Evolutionary conservation across 495 filamentous ascomycete genomes (phyloP).

Genomic region (Lasiosphaeriaceae sp.): DNA sequence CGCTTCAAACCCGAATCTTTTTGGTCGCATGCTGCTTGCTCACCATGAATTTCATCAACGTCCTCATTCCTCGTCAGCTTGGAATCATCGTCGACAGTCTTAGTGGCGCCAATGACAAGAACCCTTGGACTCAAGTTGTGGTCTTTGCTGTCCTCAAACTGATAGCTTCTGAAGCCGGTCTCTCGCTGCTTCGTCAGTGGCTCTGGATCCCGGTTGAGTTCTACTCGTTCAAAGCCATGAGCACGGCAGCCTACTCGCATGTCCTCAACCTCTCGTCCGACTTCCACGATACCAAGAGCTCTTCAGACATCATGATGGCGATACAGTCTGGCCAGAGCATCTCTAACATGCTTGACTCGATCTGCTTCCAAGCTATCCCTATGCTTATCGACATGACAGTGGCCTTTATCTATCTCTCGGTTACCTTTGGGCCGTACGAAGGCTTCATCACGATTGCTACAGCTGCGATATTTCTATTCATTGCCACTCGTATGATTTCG

Average conservation of each 20-base stretch:
- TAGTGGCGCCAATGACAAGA: slow-evolving; percentile 30
- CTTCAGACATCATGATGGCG: slow-evolving; percentile 65
- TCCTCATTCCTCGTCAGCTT: slow-evolving; percentile 63
- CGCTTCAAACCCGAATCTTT: slow-evolving; percentile 52
- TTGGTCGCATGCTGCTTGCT: slow-evolving; percentile 61
- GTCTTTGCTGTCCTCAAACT: slow-evolving; percentile 54
- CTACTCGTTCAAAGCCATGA: slow-evolving; percentile 57
- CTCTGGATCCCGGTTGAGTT: slow-evolving; percentile 66
- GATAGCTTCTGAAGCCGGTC: slow-evolving; percentile 53
- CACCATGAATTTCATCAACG: slow-evolving; percentile 55
- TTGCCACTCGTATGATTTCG: slow-evolving; percentile 51
- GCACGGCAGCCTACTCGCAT: slow-evolving; percentile 65
- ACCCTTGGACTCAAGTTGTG: slow-evolving; percentile 52
- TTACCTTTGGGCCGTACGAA: slow-evolving; percentile 70
- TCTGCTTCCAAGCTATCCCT: slow-evolving; percentile 64
- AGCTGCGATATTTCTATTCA: slow-evolving; percentile 59
- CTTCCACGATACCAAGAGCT: slow-evolving; percentile 72
- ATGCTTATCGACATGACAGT: slow-evolving; percentile 69
- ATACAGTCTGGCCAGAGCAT: slow-evolving; percentile 63
- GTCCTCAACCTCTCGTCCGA: slow-evolving; percentile 75
- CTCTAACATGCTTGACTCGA: slow-evolving; percentile 58
- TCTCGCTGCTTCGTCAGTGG: slow-evolving; percentile 51
- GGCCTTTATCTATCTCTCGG: slow-evolving; percentile 65
- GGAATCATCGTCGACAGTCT: slow-evolving; percentile 60
- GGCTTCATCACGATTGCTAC: slow-evolving; percentile 63